phyloP scores from a whole-genome alignment of 768 basidiomycete genomes.

The Arthromyces matolae region DNA sequence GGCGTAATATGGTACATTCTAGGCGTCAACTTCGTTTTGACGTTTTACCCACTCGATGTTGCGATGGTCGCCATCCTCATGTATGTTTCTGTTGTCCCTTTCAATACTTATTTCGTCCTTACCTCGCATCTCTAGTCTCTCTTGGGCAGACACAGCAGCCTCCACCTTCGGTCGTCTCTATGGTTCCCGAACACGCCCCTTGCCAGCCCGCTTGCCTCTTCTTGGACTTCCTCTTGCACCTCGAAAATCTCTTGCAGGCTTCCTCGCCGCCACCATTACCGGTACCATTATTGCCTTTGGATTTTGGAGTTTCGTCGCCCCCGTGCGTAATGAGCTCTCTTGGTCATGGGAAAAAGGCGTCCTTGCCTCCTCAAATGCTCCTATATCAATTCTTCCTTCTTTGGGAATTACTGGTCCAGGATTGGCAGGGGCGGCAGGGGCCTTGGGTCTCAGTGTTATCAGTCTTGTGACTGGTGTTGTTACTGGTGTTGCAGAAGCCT shows the following conservation, averaged over 20 bases:
- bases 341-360: slow-evolving; percentile 61
- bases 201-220: slow-evolving; percentile 39
- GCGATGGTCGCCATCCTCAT: slow-evolving; percentile 89
- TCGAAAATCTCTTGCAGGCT: slow-evolving; percentile 83
- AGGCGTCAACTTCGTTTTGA: slow-evolving; percentile 75
- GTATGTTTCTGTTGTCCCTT: slow-evolving; percentile 42
- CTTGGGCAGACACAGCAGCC: slow-evolving; percentile 94
- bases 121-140: slow-evolving; percentile 51
- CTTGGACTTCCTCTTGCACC: slow-evolving; percentile 67
- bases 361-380: slow-evolving; percentile 22
- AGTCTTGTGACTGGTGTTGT: slow-evolving; percentile 70
- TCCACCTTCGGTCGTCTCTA: slow-evolving; percentile 89
- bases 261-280: slow-evolving; percentile 71
- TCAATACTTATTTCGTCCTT: not conserved
- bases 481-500: slow-evolving; percentile 82
- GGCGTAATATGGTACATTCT: slow-evolving; percentile 91
- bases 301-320: slow-evolving; percentile 70
- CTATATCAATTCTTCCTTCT: slow-evolving; percentile 15
- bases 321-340: slow-evolving; percentile 36
- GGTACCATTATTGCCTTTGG: slow-evolving; percentile 61
- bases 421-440: slow-evolving; percentile 30
- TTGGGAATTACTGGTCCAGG: slow-evolving; percentile 13
- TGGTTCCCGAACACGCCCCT: slow-evolving; percentile 59
- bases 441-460: slow-evolving; percentile 51
- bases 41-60: slow-evolving; percentile 78